Evolutionary conservation across 2,329 filamentous ascomycete genomes (phyloP), one percentile per base, ranked within the genome.

Genomic region (Fusarium decemcellulare): DNA sequence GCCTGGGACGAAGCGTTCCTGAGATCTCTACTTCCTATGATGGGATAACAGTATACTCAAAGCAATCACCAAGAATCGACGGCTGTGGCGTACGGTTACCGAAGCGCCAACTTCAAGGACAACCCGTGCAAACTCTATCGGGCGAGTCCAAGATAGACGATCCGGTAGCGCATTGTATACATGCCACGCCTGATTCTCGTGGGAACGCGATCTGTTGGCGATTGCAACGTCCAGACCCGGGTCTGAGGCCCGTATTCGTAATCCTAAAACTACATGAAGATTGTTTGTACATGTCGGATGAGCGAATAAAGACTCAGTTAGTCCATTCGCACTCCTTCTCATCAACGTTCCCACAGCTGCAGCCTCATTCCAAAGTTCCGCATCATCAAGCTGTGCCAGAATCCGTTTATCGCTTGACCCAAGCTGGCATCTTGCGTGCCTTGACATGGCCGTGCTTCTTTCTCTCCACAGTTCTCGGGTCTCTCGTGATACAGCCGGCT

Each of bases 401-500:
- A 48, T 48, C 44, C 55, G 52, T 56, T 78, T 86, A 90, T 83
- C 88, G 84, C 90, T 98, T 98, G 87, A 98, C 95, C 96, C 97
- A 99, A 76, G 96, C 89, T 65, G 95, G 95, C 90, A 92, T 97
- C 90, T 99, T 99, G 83, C 96, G 93, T 62, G 96, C 95, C 88
- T 99, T 99, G 84, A 97, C 82, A 77, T 94, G 93, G 74, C 96
- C 97, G 61, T 94, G 90, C 89, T 99, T 98, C 91, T 99, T 99
- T 81, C 96, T 95, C 84, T 99, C 96, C 73, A 99, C 97, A 77
- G 87, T 91, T 84, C 95, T 94, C 61, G 91, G 89, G 84, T 99
- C 95, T 77, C 95, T 92, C 55, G 95, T 97, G 70, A 99, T 89
- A 81, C 92, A 94, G 68, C 97, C 97, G 79, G 95, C 96, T 99